Base-by-base conservation (phyloP, 345 rosid species). In the Excoecaria cochinchinensis region DNA sequence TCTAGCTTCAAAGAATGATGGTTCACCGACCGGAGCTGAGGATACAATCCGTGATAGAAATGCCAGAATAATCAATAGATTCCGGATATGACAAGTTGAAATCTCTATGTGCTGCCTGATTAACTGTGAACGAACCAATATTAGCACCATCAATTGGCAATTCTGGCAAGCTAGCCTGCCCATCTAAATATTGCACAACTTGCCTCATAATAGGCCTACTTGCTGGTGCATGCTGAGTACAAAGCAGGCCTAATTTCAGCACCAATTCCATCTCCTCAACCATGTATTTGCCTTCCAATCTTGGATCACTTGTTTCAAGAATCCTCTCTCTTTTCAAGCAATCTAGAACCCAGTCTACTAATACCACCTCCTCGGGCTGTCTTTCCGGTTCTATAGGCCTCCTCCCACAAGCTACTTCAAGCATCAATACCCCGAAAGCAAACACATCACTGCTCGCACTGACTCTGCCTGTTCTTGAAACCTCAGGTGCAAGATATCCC, bases 381-480 rank as follows among this genome's bases (percentile, higher is more conserved):
- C 72, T 31, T 50, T 19, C 8, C 0, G 60, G 44, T 7, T 69
- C 72, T 8, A 69, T 3, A 16, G 59, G 44, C 6, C 46, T 69
- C 60, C 72, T 51, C 19, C 72, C 72, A 6, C 72, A 69, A 14
- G 72, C 72, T 21, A 69, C 72, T 51, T 69, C 72, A 51, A 51
- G 72, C 60, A 69, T 25, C n/a, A 69, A 36, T 15, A 14, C 17
- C 42, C 72, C 72, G 16, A 50, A 69, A 16, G 72, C 60, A 25
- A 51, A 69, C 3, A 69, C 72, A 69, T 69, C 72, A 31, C 59
- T 69, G 60, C 72, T 50, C 0, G 72, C 51, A 3, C 60, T 69
- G 3, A 56, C 59, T 16, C 13, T 25, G 16, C 72, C 72, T 14
- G 59, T 50, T 69, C 46, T 69, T 6, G 72, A 11, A 8, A 69